A percentile compares a stretch with the other conserved stretches of the same genome.
Conservation (phyloP, 2,329 filamentous ascomycete genomes). For the Scedosporium apiospermum region DNA sequence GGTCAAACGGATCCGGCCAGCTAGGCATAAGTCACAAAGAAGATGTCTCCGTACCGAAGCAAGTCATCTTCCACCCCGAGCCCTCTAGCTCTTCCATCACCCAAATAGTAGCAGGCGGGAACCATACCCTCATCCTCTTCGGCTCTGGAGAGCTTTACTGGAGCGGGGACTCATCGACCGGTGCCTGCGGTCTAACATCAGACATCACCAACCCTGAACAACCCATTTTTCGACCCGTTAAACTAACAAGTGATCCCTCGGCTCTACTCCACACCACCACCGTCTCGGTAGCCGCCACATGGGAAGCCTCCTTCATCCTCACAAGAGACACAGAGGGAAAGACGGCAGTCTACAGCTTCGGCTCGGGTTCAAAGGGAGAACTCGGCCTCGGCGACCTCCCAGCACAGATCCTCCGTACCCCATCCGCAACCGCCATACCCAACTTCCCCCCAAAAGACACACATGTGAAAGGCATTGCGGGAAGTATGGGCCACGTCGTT, state of each 20-base stretch:
- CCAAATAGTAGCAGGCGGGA: constrained; percentile 58
- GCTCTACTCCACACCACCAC: neutral
- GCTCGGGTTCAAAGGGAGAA: constrained; percentile 61
- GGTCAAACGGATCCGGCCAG: constrained; percentile 70
- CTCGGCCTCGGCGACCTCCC: constrained; percentile 50
- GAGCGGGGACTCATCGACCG: constrained; percentile 49
- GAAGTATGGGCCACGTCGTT: constrained; percentile 71
- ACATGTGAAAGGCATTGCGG: constrained; percentile 54
- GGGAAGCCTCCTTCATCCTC: constrained; percentile 63
- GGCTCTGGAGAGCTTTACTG: constrained; percentile 50
- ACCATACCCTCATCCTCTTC: constrained; percentile 73
- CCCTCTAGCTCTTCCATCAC: constrained; percentile 24
- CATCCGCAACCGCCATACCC: constrained; percentile 38
- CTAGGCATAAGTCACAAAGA: constrained; percentile 62
- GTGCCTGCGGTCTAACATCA: constrained; percentile 39
- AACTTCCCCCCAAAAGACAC: constrained; percentile 55
- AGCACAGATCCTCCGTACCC: constrained; percentile 31
- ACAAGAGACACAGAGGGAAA: constrained; percentile 31
- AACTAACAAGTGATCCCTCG: neutral
- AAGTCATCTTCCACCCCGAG: constrained; percentile 44
- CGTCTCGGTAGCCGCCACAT: constrained; percentile 55
- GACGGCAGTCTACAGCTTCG: constrained; percentile 51
- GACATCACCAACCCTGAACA: neutral
- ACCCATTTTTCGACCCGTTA: neutral
- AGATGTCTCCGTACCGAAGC: constrained; percentile 59